Conservation (phyloP, 129 eudicot genomes). For the Kitagawia praeruptora region DNA sequence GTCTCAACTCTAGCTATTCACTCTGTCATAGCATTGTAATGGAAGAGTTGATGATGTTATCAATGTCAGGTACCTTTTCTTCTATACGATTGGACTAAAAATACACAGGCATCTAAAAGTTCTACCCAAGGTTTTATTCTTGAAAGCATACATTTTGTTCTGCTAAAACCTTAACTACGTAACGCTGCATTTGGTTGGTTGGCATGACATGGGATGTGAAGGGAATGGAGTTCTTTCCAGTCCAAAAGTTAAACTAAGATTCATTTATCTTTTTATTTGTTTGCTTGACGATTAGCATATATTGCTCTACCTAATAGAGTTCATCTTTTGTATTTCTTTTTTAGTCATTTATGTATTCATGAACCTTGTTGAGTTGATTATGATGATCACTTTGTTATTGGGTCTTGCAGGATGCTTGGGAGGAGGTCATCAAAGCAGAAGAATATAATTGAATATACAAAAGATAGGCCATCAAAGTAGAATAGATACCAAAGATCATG, state of each 20-base stretch:
- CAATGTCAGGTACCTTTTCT: conserved; percentile 63
- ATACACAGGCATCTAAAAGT: background rate
- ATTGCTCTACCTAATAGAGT: background rate
- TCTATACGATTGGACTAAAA: background rate
- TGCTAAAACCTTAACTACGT: background rate
- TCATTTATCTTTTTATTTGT: background rate
- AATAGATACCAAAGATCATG: too few species aligned
- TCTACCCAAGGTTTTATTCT: conserved; percentile 3
- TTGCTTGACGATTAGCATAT: background rate
- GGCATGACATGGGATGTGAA: background rate
- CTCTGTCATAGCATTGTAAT: background rate
- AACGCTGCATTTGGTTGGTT: background rate
- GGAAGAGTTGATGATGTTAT: conserved; percentile 98
- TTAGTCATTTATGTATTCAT: background rate
- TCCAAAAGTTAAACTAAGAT: background rate
- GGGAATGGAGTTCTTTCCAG: background rate
- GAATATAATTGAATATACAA: too few species aligned
- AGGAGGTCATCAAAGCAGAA: too few species aligned
- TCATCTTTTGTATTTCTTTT: background rate
- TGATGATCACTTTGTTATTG: background rate
- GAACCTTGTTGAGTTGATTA: background rate
- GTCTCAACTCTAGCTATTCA: background rate
- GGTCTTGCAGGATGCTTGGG: conserved; percentile 72
- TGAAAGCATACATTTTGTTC: background rate
- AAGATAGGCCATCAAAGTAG: too few species aligned